A percentile compares a stretch with the other conserved stretches of the same genome.
Evolutionary conservation across 208 protist species (phyloP).

Genomic region (Leishmania guyanensis): DNA sequence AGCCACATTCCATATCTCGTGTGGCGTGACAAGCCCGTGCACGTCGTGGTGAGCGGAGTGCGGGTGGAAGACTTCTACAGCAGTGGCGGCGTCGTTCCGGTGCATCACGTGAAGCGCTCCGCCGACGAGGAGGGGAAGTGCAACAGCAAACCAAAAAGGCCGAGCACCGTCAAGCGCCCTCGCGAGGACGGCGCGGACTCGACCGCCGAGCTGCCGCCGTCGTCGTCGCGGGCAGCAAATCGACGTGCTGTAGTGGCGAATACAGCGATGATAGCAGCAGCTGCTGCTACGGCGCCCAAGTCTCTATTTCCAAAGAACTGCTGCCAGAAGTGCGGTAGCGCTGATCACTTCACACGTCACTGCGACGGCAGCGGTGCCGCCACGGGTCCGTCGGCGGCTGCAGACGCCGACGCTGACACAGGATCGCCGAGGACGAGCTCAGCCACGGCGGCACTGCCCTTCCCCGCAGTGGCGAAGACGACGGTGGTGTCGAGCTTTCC

Average conservation of each 20-base stretch:
- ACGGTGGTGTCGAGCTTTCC: slow-evolving; percentile 13
- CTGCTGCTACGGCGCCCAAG: not conserved
- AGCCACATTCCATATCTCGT: slow-evolving; percentile 39
- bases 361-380: slow-evolving; percentile 33
- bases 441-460: too few relatives aligned
- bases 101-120: slow-evolving; percentile 23
- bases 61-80: slow-evolving; percentile 59
- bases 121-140: not conserved
- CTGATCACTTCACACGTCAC: slow-evolving; percentile 48
- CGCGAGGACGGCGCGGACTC: not conserved
- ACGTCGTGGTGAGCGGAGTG: slow-evolving; percentile 58
- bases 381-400: not conserved
- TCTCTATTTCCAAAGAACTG: slow-evolving; percentile 38
- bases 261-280: not conserved
- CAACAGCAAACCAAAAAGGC: slow-evolving; percentile 18
- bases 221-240: not conserved
- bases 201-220: not conserved
- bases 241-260: not conserved
- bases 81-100: slow-evolving; percentile 56
- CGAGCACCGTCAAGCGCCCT: slow-evolving; percentile 1
- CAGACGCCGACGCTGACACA: slow-evolving; percentile 4
- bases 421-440: not conserved
- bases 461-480: too few relatives aligned
- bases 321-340: slow-evolving; percentile 52
- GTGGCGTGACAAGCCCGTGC: slow-evolving; percentile 40